Evolutionary conservation across 202 grass and related monocot species (phyloP).

Genomic region (Miscanthus sacchariflorus): DNA sequence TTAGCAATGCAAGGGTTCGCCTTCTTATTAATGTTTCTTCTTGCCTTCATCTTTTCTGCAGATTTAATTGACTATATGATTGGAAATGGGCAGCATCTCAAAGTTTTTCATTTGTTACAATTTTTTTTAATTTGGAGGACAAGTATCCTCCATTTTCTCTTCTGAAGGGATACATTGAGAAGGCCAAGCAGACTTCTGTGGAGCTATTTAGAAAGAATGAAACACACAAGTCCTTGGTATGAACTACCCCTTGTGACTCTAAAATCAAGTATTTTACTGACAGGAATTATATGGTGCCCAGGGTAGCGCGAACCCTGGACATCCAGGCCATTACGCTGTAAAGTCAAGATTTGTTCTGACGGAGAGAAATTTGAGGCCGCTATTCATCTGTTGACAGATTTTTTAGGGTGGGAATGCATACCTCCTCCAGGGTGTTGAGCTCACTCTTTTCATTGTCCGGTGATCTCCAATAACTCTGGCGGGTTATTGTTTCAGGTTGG

Average conservation of each 20-base stretch:
- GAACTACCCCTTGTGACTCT: not conserved
- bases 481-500: not conserved
- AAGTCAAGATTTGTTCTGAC: not conserved
- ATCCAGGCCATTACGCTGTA: not conserved
- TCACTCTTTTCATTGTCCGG: not conserved
- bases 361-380: not conserved
- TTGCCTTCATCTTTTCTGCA: constrained; percentile 43
- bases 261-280: not conserved
- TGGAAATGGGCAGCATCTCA: constrained; percentile 46
- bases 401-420: not conserved
- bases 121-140: constrained; percentile 51
- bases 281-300: not conserved
- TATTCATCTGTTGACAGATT: not conserved
- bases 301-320: not conserved
- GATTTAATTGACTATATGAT: constrained; percentile 67
- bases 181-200: constrained; percentile 45
- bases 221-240: constrained; percentile 48
- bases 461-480: not conserved
- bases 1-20: constrained; percentile 21
- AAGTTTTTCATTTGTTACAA: constrained; percentile 39
- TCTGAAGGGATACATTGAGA: constrained; percentile 60
- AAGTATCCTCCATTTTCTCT: constrained; percentile 49
- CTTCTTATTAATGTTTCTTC: constrained; percentile 32
- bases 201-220: constrained; percentile 39
- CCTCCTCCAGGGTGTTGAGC: not conserved